Percentiles rank a stretch among this genome's conserved stretches.
These are phyloP conservation scores for Chlamydomonas sp. DNA, from an alignment of 139 green algal species.

Conservation along the genomic window DNA sequence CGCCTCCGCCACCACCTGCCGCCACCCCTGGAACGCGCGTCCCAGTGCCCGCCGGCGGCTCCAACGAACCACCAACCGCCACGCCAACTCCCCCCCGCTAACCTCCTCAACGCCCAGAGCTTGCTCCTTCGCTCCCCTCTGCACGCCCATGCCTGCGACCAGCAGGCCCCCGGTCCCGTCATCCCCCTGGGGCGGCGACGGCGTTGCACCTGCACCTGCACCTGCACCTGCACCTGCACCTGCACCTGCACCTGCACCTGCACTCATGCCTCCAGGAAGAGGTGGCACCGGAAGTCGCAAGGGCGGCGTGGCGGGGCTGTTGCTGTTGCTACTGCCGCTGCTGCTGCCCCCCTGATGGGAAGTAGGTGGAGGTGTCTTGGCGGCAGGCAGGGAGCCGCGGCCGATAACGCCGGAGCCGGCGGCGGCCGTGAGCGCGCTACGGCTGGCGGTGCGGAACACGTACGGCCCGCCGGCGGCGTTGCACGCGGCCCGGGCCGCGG, in stretches of 20 bases:
- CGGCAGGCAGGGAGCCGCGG: not conserved
- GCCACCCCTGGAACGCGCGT: no score
- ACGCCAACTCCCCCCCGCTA: not conserved
- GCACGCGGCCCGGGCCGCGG: not conserved
- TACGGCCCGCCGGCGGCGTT: not conserved
- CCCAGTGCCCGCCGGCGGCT: not conserved
- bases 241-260: not conserved
- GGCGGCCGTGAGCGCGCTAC: constrained; percentile 4
- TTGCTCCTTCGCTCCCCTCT: not conserved
- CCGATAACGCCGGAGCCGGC: constrained; percentile 1
- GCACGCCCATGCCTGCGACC: no score
- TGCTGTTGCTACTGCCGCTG: no score
- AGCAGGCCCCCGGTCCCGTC: no score
- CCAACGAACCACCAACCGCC: constrained; percentile 9
- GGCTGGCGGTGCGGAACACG: constrained; percentile 12
- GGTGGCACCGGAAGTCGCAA: no score
- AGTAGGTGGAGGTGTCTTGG: no score
- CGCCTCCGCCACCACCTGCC: no score
- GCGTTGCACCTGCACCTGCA: not conserved
- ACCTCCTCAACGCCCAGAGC: not conserved
- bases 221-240: not conserved
- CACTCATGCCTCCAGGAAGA: no score
- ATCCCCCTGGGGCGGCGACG: not conserved
- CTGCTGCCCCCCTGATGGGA: no score
- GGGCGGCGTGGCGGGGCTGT: no score